A percentile compares a stretch with the other conserved stretches of the same genome.
These are phyloP conservation scores for Trichoderma asperelloides DNA, from an alignment of 495 filamentous ascomycete species.

Conservation along the genomic window DNA sequence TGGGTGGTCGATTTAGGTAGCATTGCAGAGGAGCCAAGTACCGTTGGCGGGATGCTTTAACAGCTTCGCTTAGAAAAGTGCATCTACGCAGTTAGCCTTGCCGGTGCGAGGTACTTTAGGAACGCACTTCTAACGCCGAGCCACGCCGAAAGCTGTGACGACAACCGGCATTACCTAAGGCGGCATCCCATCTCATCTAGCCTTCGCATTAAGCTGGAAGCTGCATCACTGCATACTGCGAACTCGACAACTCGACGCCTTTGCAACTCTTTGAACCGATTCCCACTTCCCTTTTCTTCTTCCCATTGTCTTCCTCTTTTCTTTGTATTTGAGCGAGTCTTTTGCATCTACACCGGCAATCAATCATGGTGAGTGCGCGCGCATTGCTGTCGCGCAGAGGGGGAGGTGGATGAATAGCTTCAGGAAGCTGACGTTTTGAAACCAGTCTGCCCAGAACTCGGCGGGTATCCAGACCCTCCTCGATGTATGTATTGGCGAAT, in stretches of 20 bases:
- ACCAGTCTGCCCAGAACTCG: conserved; percentile 93
- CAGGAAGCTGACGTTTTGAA: not conserved
- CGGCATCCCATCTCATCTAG: not conserved
- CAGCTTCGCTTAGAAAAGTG: not conserved
- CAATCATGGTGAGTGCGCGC: not conserved
- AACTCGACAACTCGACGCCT: not conserved
- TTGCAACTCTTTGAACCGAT: not conserved
- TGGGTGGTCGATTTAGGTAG: not conserved
- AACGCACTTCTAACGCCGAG: not conserved
- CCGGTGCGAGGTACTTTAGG: not conserved
- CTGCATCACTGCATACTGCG: not conserved
- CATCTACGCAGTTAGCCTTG: not conserved
- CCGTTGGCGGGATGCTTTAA: not conserved
- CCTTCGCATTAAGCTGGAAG: not conserved
- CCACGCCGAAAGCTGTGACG: not conserved
- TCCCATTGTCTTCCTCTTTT: too few species aligned
- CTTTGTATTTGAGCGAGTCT: not conserved
- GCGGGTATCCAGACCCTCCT: conserved; percentile 96
- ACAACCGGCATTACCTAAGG: conserved; percentile 4
- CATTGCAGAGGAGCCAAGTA: not conserved
- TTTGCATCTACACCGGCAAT: not conserved
- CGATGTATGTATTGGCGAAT: conserved; percentile 57
- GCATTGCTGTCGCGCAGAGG: not conserved
- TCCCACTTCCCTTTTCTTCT: not conserved
- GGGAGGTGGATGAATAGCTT: not conserved